Evolutionary conservation across 768 basidiomycete genomes (phyloP), one percentile per base, ranked within the genome.

Genomic region (Xerocomus spinulosus): DNA sequence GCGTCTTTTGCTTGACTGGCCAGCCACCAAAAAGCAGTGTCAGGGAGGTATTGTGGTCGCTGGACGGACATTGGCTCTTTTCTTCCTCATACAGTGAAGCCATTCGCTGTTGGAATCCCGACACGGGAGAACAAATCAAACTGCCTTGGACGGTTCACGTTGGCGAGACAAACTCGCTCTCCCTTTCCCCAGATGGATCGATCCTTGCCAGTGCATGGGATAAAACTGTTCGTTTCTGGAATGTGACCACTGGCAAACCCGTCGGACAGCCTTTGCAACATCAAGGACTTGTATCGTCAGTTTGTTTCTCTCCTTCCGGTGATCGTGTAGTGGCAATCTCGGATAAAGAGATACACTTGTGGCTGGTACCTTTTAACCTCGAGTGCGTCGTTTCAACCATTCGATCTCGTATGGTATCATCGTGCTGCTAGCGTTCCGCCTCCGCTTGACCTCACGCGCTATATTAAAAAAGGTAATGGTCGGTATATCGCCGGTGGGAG

Each of bases 371-470:
- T 7, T 28, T 28, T 28, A 28, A 28, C 6, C 10, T 28, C 6
- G 26, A 28, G 6, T 6, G 10, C 10, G 26, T 28, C 26, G 26
- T 28, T 10, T 28, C 26, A 28, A 10, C 6, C 10, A 28, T 28
- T 28, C n/a, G 26, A 5, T 10, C 10, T 28, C 26, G 26, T 10
- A 28, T 28, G 26, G 26, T 28, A 6, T 28, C 5, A 10, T 28
- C 6, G 26, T 28, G 26, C 10, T 28, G 26, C 10, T 15, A 4
- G 32, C n/a, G 23, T 8, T 6, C 40, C 15, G 8, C 49, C 17
- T 24, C 42, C 33, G 1, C 41, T 5, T 9, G 50, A 58, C 33
- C 53, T 58, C 20, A 51, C 57, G 3, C 9, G 29, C 0, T 20
- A 47, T 30, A 17, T 56, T 14, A 4, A 14, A 36, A 47, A 33